phyloP scores from a whole-genome alignment of 805 yeast species.

The Saturnispora sanitii region DNA sequence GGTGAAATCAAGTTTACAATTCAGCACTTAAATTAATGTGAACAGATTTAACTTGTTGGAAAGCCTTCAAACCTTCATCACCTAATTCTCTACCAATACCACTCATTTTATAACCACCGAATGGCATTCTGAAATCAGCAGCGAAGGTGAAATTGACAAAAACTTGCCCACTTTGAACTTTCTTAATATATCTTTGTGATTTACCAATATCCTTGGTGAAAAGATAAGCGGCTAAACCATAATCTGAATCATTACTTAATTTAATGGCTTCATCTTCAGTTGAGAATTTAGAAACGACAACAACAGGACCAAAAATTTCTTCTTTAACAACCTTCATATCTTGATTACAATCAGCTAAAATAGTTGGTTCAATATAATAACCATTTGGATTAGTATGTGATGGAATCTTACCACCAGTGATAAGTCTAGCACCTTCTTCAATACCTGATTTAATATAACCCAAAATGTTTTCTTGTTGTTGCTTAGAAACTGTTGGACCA shows the following conservation, averaged over 20 bases:
- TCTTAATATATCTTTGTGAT: constrained; percentile 65
- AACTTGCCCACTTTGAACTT: constrained; percentile 77
- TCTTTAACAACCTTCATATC: constrained; percentile 61
- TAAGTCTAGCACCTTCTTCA: constrained; percentile 71
- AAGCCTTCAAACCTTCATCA: constrained; percentile 72
- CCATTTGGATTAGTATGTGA: constrained; percentile 41
- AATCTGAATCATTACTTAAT: constrained; percentile 70
- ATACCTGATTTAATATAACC: constrained; percentile 68
- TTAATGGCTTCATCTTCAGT: constrained; percentile 73
- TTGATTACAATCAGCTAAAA: constrained; percentile 61
- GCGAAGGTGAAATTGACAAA: constrained; percentile 91
- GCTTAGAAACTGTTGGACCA: constrained; percentile 86
- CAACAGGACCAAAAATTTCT: constrained; percentile 89
- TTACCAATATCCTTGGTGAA: constrained; percentile 69
- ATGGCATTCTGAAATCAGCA: constrained; percentile 80
- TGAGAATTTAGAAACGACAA: constrained; percentile 69
- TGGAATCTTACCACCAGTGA: constrained; percentile 51
- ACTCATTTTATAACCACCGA: constrained; percentile 85
- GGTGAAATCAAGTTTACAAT: constrained; percentile 15
- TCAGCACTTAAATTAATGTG: constrained; percentile 34
- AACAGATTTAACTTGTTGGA: constrained; percentile 81
- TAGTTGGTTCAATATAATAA: constrained; percentile 62
- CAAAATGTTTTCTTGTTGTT: constrained; percentile 71
- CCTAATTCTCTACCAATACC: constrained; percentile 96
- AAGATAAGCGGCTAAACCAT: constrained; percentile 88